Base-by-base conservation (phyloP, 768 basidiomycete species). In the Lanmaoa rubissima region DNA sequence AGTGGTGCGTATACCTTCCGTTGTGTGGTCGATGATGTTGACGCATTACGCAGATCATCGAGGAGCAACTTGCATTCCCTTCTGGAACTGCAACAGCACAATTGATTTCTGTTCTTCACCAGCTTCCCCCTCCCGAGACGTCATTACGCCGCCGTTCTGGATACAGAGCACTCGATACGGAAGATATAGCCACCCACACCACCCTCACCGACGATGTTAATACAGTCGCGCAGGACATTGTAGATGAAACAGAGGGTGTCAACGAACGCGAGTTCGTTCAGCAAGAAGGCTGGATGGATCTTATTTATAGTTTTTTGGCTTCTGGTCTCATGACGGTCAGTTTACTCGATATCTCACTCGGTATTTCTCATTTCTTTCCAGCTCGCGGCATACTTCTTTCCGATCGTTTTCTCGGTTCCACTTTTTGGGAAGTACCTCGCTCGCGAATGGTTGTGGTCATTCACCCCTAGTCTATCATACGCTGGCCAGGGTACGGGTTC, bases 21-120 rank as follows among this genome's bases (percentile, higher is more conserved):
- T 35, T 46, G 40, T 49, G 36, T 48, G 9, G 21, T 17, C 31
- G n/a, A 53, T 21, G 39, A 48, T 61, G 57, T 44, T 53, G 54
- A 60, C 19, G 14, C 34, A 28, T 19, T 48, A 7, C 11, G 14
- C 60, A 94, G 90, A 94, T 98, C 56, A 85, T 98, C 41, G 89
- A 95, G 68, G 96, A 98, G 72, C 86, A 96, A 70, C 84, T 98
- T 4, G 79, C 90, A 3, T 98, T 98, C 64, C 96, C 96, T 2
- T 94, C 92, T 1, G 96, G 96, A 32, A 96, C 95, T 16, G 95
- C 95, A 1, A 98, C 96, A 2, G 95, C 95, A 5, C 95, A 97
- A 61, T 79, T 98, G 12, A 93, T 98, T 46, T 88, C 93, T 3
- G 90, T 97, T 13, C 79, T 98, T 14, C 94, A 98, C 65, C 75